These are phyloP conservation scores for Dalechampia spathulata DNA, from an alignment of 441 rosid genomes.

Conservation along the genomic window DNA sequence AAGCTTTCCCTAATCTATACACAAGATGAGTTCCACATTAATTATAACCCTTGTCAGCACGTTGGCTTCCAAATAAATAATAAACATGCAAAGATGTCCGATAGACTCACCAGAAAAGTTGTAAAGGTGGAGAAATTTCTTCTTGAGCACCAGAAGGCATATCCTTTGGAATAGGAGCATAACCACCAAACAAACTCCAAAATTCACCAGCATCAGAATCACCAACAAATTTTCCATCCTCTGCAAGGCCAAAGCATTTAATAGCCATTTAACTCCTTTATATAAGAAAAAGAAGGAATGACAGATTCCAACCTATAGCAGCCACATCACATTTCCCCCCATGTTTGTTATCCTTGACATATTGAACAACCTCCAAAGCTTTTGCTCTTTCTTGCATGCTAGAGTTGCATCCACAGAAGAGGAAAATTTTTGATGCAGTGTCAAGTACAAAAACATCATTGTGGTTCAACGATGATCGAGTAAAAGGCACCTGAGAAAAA, in stretches of 20 bases:
- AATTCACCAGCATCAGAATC: slow-evolving; percentile 91
- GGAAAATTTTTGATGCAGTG: slow-evolving; percentile 81
- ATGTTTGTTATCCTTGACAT: slow-evolving; percentile 77
- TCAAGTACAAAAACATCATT: slow-evolving; percentile 74
- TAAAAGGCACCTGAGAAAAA: slow-evolving; percentile 59
- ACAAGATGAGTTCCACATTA: not conserved
- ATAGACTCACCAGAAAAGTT: slow-evolving; percentile 52
- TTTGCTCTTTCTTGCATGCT: slow-evolving; percentile 89
- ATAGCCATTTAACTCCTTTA: slow-evolving; percentile 4
- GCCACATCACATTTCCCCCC: slow-evolving; percentile 81
- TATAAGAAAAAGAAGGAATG: slow-evolving; percentile 2
- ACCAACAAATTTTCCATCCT: slow-evolving; percentile 91
- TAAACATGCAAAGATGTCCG: slow-evolving; percentile 6
- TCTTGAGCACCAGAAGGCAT: slow-evolving; percentile 35
- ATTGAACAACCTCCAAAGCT: slow-evolving; percentile 89
- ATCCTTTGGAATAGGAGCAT: slow-evolving; percentile 80
- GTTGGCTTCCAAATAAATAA: too few species aligned
- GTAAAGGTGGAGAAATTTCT: slow-evolving; percentile 33
- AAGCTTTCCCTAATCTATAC: slow-evolving; percentile 2
- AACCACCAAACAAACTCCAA: slow-evolving; percentile 97
- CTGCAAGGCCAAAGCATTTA: slow-evolving; percentile 35
- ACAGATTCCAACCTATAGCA: slow-evolving; percentile 55
- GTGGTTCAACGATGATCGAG: slow-evolving; percentile 83
- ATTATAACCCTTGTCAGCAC: not conserved
- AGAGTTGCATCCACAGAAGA: slow-evolving; percentile 83